Evolutionary conservation across 805 yeast genomes (phyloP).

Genomic region (Teunomyces pallodes): DNA sequence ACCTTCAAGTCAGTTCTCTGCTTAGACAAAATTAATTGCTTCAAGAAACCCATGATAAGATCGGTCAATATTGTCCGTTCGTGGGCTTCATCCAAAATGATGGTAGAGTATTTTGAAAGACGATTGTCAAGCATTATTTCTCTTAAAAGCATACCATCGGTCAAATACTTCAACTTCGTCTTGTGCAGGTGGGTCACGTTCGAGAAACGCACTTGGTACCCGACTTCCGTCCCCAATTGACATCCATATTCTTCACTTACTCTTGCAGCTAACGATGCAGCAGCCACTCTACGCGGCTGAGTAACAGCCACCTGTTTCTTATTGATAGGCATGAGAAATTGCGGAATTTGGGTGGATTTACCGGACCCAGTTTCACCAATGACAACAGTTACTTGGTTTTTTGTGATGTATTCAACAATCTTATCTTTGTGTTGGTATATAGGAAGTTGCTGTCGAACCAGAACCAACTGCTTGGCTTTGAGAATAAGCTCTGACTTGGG

Average conservation of each 20-base stretch:
- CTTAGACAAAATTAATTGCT: constrained; percentile 51
- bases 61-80: constrained; percentile 94
- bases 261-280: constrained; percentile 87
- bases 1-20: constrained; percentile 61
- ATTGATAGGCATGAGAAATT: constrained; percentile 62
- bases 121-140: constrained; percentile 77
- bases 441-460: constrained; percentile 62
- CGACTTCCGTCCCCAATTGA: constrained; percentile 74
- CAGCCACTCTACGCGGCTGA: constrained; percentile 97
- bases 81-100: constrained; percentile 95
- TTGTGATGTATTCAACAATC: constrained; percentile 51
- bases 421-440: constrained; percentile 69
- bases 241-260: constrained; percentile 88
- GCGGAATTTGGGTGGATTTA: constrained; percentile 96
- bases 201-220: constrained; percentile 91
- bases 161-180: constrained; percentile 79
- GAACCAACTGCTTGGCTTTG: constrained; percentile 46
- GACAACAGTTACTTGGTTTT: constrained; percentile 69
- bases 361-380: constrained; percentile 99
- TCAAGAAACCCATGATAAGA: constrained; percentile 82
- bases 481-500: constrained; percentile 29
- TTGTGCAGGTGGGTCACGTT: constrained; percentile 51
- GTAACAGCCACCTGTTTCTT: constrained; percentile 78
- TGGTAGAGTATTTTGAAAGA: constrained; percentile 64
- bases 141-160: constrained; percentile 96